Base-by-base conservation (phyloP, 2,329 filamentous ascomycete species). In the Talaromyces sp. region DNA sequence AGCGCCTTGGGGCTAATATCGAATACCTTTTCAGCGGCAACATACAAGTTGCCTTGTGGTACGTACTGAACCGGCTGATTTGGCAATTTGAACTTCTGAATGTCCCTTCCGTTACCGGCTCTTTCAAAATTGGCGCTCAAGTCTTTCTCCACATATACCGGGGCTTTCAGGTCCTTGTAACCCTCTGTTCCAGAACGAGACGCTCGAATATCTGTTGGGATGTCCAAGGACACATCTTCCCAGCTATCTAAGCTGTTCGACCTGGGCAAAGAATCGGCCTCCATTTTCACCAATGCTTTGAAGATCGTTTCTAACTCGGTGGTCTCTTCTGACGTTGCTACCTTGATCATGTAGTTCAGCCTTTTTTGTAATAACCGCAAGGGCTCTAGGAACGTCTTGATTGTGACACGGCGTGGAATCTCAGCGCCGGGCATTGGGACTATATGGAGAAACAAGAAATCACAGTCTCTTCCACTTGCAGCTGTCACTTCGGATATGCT, bases 331-430 rank as follows among this genome's bases (percentile, higher is more conserved):
- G 88, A 82, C 59, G 89, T 85, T 2, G 89, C 83, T 63, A 94
- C 89, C 66, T 89, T 88, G 2, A 97, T 85, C 28, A 99, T 76
- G 61, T 91, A 88, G 69, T 96, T 95, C 15, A 99, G 78, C 17
- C 94, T 86, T 48, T 86, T 83, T 67, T 96, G 89, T 5, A 99
- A 81, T 5, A 97, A 80, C 61, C 84, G 84, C 43, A 97, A 79
- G 22, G 94, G 89, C 65, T 97, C 93, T 22, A 99, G 78, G 77
- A 97, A 99, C 0, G 90, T 89, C 76, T 96, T 97, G 69, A 99
- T 84, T 0, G 89, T 93, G 60, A 97, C 84, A 54, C 90, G 82
- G 3, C 86, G 86, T 50, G 86, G 86, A 11, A 83, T 85, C 43
- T 81, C 80, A 60, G 81, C 83, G 59, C 84, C 83, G 56, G 82